These are phyloP conservation scores for Leucoagaricus sp. DNA, from an alignment of 1,284 basidiomycete genomes.

Conservation along the genomic window DNA sequence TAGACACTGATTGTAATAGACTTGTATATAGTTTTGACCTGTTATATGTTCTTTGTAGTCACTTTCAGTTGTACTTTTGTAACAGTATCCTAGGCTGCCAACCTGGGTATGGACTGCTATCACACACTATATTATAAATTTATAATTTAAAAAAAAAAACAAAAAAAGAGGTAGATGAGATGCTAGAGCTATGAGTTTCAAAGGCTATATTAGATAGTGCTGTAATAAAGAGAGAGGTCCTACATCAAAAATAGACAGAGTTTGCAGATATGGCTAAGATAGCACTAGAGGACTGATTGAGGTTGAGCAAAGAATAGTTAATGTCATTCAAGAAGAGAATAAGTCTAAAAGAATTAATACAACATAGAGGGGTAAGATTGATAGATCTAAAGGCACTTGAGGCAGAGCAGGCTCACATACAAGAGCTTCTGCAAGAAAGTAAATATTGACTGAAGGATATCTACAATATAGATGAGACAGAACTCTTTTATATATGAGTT, in stretches of 20 bases:
- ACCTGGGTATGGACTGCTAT: too few species aligned
- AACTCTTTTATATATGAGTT: constrained; percentile 31
- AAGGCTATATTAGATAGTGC: constrained; percentile 27
- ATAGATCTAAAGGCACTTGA: constrained; percentile 23
- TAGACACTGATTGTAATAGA: too few species aligned
- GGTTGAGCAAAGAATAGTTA: constrained; percentile 30
- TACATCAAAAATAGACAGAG: constrained; percentile 22
- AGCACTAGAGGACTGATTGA: constrained; percentile 26
- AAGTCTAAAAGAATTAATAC: constrained; percentile 25
- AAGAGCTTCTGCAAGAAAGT: constrained; percentile 23
- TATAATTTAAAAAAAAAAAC: too few species aligned
- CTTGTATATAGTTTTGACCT: too few species aligned
- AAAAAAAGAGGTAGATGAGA: constrained; percentile 27
- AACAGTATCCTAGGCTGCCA: too few species aligned
- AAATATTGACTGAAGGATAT: constrained; percentile 28
- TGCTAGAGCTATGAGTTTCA: constrained; percentile 33
- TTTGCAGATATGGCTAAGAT: constrained; percentile 28
- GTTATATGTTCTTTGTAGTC: too few species aligned
- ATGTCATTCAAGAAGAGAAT: constrained; percentile 27
- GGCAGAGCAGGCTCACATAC: constrained; percentile 20
- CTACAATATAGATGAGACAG: too few species aligned
- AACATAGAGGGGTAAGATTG: constrained; percentile 38
- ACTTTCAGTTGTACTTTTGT: too few species aligned
- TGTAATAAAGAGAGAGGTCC: constrained; percentile 29
- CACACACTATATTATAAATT: too few species aligned